A percentile compares a stretch with the other conserved stretches of the same genome.
Evolutionary conservation across 495 filamentous ascomycete species (phyloP).

Genomic region (Elaphomyces granulatus): DNA sequence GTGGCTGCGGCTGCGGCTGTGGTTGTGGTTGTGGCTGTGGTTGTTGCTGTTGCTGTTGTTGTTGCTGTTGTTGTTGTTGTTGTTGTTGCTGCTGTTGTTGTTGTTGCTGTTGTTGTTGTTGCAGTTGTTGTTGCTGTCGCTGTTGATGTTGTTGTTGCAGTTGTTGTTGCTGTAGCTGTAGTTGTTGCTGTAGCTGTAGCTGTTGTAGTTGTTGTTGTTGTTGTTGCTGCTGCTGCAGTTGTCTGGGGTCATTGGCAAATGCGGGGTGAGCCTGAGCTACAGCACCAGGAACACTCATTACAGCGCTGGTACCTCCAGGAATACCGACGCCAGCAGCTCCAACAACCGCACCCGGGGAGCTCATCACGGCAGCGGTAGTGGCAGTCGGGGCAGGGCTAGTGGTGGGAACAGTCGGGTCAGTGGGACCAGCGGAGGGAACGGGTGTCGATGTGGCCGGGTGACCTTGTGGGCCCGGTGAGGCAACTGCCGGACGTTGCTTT

Average conservation of each 20-base stretch:
- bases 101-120: conserved; percentile 21
- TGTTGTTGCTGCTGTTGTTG: too few species aligned
- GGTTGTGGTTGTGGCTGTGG: too few species aligned
- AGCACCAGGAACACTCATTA: conserved; percentile 18
- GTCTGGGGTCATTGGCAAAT: conserved; percentile 65
- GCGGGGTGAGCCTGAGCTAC: conserved; percentile 60
- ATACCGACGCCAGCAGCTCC: too few species aligned
- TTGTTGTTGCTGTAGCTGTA: conserved; percentile 24
- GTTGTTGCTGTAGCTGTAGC: too few species aligned
- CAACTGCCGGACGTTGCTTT: conserved; percentile 40
- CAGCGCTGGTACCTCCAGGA: too few species aligned
- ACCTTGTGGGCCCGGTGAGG: conserved; percentile 10
- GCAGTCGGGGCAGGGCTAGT: conserved; percentile 19
- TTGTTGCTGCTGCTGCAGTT: conserved; percentile 21
- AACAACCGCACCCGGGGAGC: conserved; percentile 9
- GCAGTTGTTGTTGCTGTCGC: conserved; percentile 8
- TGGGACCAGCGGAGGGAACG: conserved; percentile 15
- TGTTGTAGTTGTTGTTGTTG: conserved; percentile 1
- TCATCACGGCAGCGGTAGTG: conserved; percentile 1
- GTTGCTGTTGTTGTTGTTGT: too few species aligned
- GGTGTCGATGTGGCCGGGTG: conserved; percentile 18
- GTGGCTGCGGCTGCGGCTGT: too few species aligned
- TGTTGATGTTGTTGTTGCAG: conserved; percentile 23
- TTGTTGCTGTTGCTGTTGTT: too few species aligned
- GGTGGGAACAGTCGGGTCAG: too few species aligned